These are phyloP conservation scores for Tylopilus rubrobrunneus DNA, from an alignment of 768 basidiomycete genomes.

Conservation along the genomic window DNA sequence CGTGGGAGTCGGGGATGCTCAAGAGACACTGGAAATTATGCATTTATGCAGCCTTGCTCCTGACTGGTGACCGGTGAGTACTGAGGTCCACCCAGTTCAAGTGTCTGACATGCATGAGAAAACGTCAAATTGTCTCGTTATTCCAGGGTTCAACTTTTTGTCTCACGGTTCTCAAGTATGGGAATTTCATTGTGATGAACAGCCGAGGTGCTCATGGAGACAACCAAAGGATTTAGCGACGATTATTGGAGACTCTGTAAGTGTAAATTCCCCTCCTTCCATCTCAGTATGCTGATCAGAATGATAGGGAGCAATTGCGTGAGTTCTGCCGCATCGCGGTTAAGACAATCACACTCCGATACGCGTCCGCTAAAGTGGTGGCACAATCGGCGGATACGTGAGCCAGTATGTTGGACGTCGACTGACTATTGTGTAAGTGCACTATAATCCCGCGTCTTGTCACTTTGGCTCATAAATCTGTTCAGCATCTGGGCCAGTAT, in stretches of 20 bases:
- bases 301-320: conserved; percentile 43
- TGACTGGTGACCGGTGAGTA: conserved; percentile 59
- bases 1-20: no score
- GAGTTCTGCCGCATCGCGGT: conserved; percentile 18
- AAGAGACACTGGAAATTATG: conserved; percentile 78
- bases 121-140: neutral
- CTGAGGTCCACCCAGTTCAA: neutral
- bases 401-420: conserved; percentile 81
- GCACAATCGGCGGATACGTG: conserved; percentile 60
- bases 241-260: conserved; percentile 73
- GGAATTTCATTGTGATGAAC: neutral
- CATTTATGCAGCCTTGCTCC: conserved; percentile 79
- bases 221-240: conserved; percentile 63
- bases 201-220: conserved; percentile 33
- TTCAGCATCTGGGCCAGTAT: conserved; percentile 16
- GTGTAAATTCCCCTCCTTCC: conserved; percentile 13
- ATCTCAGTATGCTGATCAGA: neutral
- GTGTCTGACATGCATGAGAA: neutral
- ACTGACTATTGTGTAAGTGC: conserved; percentile 57
- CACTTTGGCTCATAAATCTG: conserved; percentile 1
- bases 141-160: conserved; percentile 68
- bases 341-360: conserved; percentile 1
- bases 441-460: neutral
- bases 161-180: conserved; percentile 66
- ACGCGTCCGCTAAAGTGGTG: conserved; percentile 41